These are phyloP conservation scores for Lactarius pseudohatsudake DNA, from an alignment of 768 basidiomycete genomes.

Conservation along the genomic window DNA sequence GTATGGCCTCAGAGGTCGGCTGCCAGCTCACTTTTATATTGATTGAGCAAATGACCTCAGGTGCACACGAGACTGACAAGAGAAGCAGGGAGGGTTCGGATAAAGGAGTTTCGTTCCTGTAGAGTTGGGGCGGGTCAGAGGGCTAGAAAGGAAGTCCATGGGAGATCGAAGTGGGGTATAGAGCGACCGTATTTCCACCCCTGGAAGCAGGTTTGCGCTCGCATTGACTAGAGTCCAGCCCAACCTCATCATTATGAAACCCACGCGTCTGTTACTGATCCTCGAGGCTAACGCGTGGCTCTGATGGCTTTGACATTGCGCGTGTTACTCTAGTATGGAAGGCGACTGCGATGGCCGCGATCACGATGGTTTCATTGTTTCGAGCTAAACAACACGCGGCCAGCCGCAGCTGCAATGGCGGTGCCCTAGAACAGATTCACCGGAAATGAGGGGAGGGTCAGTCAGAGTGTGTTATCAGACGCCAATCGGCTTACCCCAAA, in stretches of 20 bases:
- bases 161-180: constrained; percentile 14
- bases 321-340: not conserved
- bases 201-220: constrained; percentile 15
- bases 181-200: constrained; percentile 18
- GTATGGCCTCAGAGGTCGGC: constrained; percentile 8
- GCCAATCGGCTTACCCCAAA: constrained; percentile 1
- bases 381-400: not conserved
- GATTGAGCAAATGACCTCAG: not conserved
- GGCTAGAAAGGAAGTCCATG: constrained; percentile 5
- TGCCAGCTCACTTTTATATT: constrained; percentile 19
- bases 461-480: constrained; percentile 14
- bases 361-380: not conserved
- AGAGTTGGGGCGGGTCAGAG: not conserved
- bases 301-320: constrained; percentile 13
- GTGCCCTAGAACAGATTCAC: not conserved
- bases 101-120: constrained; percentile 8
- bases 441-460: constrained; percentile 7
- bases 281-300: constrained; percentile 24
- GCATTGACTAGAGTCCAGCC: constrained; percentile 9
- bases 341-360: constrained; percentile 1
- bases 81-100: not conserved
- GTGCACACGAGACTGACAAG: constrained; percentile 6
- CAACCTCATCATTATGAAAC: constrained; percentile 17
- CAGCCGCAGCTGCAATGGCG: constrained; percentile 10
- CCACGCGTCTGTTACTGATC: constrained; percentile 17